These are phyloP conservation scores for Aureobasidium sp. DNA, from an alignment of 2,329 filamentous ascomycete genomes.

Conservation along the genomic window DNA sequence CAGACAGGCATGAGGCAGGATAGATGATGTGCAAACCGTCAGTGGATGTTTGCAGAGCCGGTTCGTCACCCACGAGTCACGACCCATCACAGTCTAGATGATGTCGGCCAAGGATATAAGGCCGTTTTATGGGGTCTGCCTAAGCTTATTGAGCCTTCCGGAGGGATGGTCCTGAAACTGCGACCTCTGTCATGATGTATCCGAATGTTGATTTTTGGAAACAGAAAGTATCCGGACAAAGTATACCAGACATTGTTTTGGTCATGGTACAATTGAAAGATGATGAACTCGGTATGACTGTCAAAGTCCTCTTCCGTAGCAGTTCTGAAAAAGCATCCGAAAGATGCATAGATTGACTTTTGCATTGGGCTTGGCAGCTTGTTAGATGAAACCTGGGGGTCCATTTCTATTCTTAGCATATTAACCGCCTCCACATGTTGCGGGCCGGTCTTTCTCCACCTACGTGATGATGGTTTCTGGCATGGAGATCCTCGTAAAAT, in stretches of 20 bases:
- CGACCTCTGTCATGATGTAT: neutral
- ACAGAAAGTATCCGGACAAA: no score
- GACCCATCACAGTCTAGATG: neutral
- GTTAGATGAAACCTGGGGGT: neutral
- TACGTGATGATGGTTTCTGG: neutral
- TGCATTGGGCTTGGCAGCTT: neutral
- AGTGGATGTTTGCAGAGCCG: neutral
- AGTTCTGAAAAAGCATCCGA: neutral
- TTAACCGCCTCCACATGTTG: neutral
- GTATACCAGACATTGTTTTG: neutral
- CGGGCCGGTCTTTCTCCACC: constrained; percentile 1
- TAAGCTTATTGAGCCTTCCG: constrained; percentile 7
- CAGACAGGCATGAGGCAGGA: neutral
- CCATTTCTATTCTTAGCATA: constrained; percentile 1
- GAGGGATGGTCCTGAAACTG: neutral
- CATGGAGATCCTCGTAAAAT: neutral
- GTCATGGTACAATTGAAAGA: neutral
- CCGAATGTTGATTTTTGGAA: no score
- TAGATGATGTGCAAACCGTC: constrained; percentile 4
- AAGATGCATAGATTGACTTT: neutral
- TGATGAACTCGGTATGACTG: neutral
- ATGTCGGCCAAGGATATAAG: constrained; percentile 3
- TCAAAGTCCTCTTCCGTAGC: neutral
- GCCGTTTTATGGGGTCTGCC: neutral
- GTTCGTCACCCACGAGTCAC: no score